Conservation (phyloP, 2,329 filamentous ascomycete genomes). For the Ceratocystiopsis brevicomis region DNA sequence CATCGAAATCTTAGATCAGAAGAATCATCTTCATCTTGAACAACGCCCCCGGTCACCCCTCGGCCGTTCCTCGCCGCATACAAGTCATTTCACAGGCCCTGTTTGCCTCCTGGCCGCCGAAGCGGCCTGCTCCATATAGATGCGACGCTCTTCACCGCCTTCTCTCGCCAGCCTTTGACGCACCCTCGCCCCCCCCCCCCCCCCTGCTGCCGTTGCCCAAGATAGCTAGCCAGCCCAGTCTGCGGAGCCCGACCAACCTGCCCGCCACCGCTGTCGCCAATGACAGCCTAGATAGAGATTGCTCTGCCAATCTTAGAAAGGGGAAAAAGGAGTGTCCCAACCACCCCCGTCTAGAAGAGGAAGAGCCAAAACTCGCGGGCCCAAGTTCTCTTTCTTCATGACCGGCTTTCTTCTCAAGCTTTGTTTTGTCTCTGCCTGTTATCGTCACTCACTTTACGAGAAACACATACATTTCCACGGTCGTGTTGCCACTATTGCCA, state of each 20-base stretch:
- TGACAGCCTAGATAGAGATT: constrained; percentile 6
- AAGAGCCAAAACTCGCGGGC: no score
- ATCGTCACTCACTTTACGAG: constrained; percentile 26
- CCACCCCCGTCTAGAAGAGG: no score
- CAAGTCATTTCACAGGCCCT: background rate
- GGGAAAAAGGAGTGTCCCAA: constrained; percentile 4
- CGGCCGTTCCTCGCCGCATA: no score
- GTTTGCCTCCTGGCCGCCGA: no score
- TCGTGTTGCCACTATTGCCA: constrained; percentile 25
- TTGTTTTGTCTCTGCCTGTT: constrained; percentile 27
- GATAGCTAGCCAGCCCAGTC: constrained; percentile 7
- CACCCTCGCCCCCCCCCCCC: background rate
- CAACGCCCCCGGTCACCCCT: no score
- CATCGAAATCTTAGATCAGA: no score
- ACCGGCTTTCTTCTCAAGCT: constrained; percentile 26
- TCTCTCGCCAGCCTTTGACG: background rate
- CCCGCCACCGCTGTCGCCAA: constrained; percentile 5
- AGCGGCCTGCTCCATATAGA: constrained; percentile 5
- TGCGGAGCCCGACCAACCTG: constrained; percentile 5
- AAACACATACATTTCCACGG: constrained; percentile 21
- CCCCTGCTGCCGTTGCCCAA: constrained; percentile 4
- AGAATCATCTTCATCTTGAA: no score
- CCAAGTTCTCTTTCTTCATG: constrained; percentile 21
- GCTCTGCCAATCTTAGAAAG: constrained; percentile 7
- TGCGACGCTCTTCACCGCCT: constrained; percentile 5